Base-by-base conservation (phyloP, 345 rosid genomes). In the Luvunga scandens region DNA sequence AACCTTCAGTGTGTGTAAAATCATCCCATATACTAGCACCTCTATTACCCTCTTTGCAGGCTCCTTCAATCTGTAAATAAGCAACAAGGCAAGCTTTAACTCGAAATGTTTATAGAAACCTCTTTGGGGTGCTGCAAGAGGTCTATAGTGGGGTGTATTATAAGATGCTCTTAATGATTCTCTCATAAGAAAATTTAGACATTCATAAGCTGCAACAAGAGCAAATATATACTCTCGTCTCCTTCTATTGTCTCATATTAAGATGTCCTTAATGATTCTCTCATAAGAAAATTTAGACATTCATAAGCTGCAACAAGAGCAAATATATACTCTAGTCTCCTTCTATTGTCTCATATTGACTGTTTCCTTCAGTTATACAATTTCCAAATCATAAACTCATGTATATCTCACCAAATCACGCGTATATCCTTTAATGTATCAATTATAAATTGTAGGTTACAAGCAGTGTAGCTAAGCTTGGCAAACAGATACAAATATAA, bases 21-120 rank as follows among this genome's bases (percentile, higher is more conserved):
- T 86, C 89, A 75, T 93, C 99, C 99, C 99, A 93, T 73, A 93
- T 92, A 79, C 89, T 87, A 59, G 93, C 85, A 64, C 98, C 99
- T 71, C 91, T 87, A 12, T 90, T 88, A 31, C 94, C 98, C 67
- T 90, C 98, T 50, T 79, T 79, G 83, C 87, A 80, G 12, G 88
- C 98, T 81, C 98, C 98, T 91, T 95, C 98, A 80, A 95, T 90
- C 98, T 93, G 82, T 28, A 79, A 84, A 82, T 13, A 69, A 66
- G 39, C n/a, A 77, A 63, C 28, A 70, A 79, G 71, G 48, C 38
- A 22, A 45, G 61, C 24, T 13, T 66, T 14, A 59, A 38, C 12
- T 63, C 28, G 1, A 30, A 71, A 4, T 38, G 38, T 5, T 36
- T 53, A 18, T 25, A 78, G 1, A 27, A 56, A 64, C 4, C 31